phyloP scores from a whole-genome alignment of 768 basidiomycete genomes.

The Suillus subluteus region DNA sequence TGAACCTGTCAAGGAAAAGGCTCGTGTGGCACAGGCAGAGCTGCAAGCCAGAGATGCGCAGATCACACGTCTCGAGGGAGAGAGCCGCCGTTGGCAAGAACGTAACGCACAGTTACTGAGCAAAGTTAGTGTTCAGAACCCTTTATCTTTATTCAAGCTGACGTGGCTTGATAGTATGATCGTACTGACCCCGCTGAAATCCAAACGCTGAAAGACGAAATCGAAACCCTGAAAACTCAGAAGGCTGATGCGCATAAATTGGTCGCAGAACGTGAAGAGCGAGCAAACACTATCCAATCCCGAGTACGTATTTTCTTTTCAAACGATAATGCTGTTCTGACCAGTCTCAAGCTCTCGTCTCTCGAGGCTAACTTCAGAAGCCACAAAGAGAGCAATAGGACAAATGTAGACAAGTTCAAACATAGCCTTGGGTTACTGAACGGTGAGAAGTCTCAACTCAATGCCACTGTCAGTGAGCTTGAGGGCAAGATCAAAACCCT shows the following conservation, averaged over 20 bases:
- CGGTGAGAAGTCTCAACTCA: slow-evolving; percentile 33
- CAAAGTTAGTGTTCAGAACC: slow-evolving; percentile 56
- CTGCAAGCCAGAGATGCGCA: slow-evolving; percentile 71
- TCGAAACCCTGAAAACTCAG: slow-evolving; percentile 53
- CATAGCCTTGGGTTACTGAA: slow-evolving; percentile 29
- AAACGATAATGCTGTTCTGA: neutral
- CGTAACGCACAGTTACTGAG: slow-evolving; percentile 78
- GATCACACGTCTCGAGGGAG: slow-evolving; percentile 70
- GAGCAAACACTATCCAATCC: slow-evolving; percentile 30
- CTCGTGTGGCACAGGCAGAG: slow-evolving; percentile 69
- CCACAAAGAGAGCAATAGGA: slow-evolving; percentile 32
- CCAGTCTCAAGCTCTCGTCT: slow-evolving; percentile 38
- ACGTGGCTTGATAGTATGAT: slow-evolving; percentile 60
- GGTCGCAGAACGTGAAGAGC: slow-evolving; percentile 34
- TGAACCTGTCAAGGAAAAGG: slow-evolving; percentile 75
- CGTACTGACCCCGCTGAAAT: slow-evolving; percentile 87
- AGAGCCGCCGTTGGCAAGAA: slow-evolving; percentile 83
- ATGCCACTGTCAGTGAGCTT: slow-evolving; percentile 28
- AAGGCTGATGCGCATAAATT: slow-evolving; percentile 39
- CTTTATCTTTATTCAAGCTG: neutral
- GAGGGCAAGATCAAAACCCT: slow-evolving; percentile 33
- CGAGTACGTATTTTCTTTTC: slow-evolving; percentile 28
- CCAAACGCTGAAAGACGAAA: slow-evolving; percentile 76
- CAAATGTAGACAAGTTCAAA: slow-evolving; percentile 19
- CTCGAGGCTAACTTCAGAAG: slow-evolving; percentile 48